phyloP scores from a whole-genome alignment of 1,139 yeast genomes.

The Hyphopichia fennica region DNA sequence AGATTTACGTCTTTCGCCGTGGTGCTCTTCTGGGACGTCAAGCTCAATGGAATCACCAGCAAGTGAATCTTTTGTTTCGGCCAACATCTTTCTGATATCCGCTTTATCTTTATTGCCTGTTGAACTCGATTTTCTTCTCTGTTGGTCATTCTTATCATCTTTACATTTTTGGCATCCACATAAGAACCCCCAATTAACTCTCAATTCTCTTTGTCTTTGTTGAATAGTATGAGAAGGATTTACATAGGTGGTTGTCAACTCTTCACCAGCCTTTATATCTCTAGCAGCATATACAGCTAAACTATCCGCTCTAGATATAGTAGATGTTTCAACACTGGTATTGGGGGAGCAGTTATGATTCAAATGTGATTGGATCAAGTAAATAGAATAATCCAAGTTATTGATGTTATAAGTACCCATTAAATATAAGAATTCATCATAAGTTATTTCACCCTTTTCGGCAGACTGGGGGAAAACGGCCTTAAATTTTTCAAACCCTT shows the following conservation, averaged over 20 bases:
- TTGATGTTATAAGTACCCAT: constrained; percentile 76
- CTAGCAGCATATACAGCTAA: constrained; percentile 60
- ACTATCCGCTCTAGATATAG: constrained; percentile 49
- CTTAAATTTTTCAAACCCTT: constrained; percentile 52
- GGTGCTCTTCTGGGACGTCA: constrained; percentile 36
- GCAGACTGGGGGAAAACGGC: constrained; percentile 47
- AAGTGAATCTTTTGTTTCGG: constrained; percentile 28
- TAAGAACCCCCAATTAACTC: constrained; percentile 84
- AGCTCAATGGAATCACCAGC: constrained; percentile 51
- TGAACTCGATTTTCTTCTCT: constrained; percentile 35
- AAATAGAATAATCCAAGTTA: constrained; percentile 65
- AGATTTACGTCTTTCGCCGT: constrained; percentile 61
- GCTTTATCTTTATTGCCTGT: constrained; percentile 21
- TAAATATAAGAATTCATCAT: constrained; percentile 57
- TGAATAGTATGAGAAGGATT: constrained; percentile 63
- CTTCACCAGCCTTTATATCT: constrained; percentile 64
- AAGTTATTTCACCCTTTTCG: constrained; percentile 34
- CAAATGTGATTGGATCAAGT: constrained; percentile 63
- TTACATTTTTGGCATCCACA: constrained; percentile 71
- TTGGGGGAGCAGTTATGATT: constrained; percentile 81
- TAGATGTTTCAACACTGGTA: constrained; percentile 52
- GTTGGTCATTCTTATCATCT: constrained; percentile 47
- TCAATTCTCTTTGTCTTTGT: constrained; percentile 63
- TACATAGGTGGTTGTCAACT: constrained; percentile 68
- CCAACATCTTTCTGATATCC: constrained; percentile 50